Percentiles rank a stretch among this genome's conserved stretches.
phyloP scores from a whole-genome alignment of 805 yeast genomes.

The Spathaspora girioi region DNA sequence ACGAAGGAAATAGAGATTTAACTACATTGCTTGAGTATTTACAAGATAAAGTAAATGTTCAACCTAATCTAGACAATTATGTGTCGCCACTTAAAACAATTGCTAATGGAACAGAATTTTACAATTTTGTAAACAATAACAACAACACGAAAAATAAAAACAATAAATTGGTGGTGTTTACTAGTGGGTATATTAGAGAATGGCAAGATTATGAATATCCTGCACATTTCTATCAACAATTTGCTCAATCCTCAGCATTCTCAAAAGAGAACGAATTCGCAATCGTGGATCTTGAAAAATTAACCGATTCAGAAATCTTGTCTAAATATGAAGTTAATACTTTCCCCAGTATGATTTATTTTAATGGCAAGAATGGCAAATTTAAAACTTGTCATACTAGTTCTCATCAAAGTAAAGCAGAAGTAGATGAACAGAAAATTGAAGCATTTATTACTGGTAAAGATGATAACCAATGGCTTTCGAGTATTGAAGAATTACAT shows the following conservation, averaged over 20 bases:
- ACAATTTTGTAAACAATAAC: conserved; percentile 8
- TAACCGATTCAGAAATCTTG: conserved; percentile 16
- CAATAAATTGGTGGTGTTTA: conserved; percentile 21
- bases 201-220: conserved; percentile 33
- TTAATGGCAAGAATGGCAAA: conserved; percentile 16
- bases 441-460: conserved; percentile 5
- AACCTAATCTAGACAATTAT: conserved; percentile 20
- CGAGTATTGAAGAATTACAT: conserved; percentile 9
- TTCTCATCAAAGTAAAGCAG: conserved; percentile 15
- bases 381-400: conserved; percentile 22
- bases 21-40: conserved; percentile 19
- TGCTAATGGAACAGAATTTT: not conserved
- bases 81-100: conserved; percentile 12
- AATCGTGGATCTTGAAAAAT: conserved; percentile 21
- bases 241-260: conserved; percentile 13
- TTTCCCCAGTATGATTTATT: conserved; percentile 29
- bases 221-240: conserved; percentile 29
- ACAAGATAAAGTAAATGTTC: conserved; percentile 12
- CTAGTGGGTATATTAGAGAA: conserved; percentile 17
- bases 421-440: conserved; percentile 14
- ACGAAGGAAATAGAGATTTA: conserved; percentile 17
- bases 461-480: conserved; percentile 17
- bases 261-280: conserved; percentile 15
- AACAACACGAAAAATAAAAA: not conserved
- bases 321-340: conserved; percentile 25